Evolutionary conservation across 345 rosid species (phyloP), one percentile per base, ranked within the genome.

Genomic region (Lenwebbia sp.): DNA sequence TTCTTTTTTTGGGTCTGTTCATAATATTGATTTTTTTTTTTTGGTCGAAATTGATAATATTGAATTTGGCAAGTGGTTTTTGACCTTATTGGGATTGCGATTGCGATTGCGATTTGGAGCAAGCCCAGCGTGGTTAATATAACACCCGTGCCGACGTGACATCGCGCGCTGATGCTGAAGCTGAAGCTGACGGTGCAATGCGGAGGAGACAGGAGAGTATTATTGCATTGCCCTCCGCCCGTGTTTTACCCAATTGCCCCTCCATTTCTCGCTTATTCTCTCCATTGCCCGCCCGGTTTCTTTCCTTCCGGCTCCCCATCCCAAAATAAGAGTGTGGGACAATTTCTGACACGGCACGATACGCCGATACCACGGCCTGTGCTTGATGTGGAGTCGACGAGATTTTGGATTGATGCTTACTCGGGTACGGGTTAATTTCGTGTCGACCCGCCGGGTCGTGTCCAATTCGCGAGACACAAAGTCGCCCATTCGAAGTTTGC

Each of bases 381-480:
- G 12, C 50, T 47, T 10, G 2, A 47, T 11, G 50, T 3, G 40
- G 21, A 14, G 6, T 62, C 4, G 5, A 2, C 5, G 3, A 3
- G 75, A 47, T 47, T 62, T 60, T 15, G 11, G 10, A 28, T 30
- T 1, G 40, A 7, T 17, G 30, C 5, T 3, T 14, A 0, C 22
- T 62, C 1, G 3, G 1, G 2, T 10, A 15, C 3, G 22, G 2
- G 10, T 62, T 21, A 2, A 28, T 14, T 0, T 28, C 37, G 7
- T 14, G 2, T 60, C 7, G 21, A 60, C 41, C 11, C 1, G 0
- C 22, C 9, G 19, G 4, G 8, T 15, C 37, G 2, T 28, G 9
- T 28, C 37, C 0, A 13, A 60, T 10, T 3, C 0, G 2, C 70
- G 0, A n/a, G 70, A 28, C 37, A n/a, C 0, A 0, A 8, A 13